Base-by-base conservation (phyloP, 306 rosid species). In the Sechiopsis laciniata region DNA sequence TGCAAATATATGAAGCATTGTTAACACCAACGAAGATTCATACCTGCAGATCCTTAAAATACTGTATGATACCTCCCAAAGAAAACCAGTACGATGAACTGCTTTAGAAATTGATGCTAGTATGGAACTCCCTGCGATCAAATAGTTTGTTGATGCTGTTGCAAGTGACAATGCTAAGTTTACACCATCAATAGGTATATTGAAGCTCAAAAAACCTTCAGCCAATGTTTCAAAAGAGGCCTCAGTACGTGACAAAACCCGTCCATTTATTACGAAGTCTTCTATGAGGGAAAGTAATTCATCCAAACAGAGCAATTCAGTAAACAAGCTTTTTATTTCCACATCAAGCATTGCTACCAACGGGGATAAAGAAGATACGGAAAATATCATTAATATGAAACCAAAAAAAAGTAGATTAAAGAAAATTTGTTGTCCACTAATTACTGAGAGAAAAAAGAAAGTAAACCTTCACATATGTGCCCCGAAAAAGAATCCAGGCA, bases 91-190 rank as follows among this genome's bases (percentile, higher is more conserved):
- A 56, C 74, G 78, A 73, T 79, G 80, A 42, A 82, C 58, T 26
- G 88, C 87, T 77, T 80, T 82, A 82, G 87, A 89, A 74, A 92
- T 51, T 66, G 96, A 88, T 61, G 95, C 89, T 59, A 88, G 76
- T 45, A 92, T 78, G 78, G 88, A 76, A 81, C 96, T 85, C 71
- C 92, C 92, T 15, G 92, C 91, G 60, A 88, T 79, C 83, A 90
- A 78, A 74, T 87, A 89, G 72, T 90, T 85, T n/a, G 75, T 72
- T 45, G 96, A 84, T 73, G 94, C 89, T 55, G 80, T 74, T 55
- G 57, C 78, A 59, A 73, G 55, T 72, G 76, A 77, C 75, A 81
- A 80, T 22, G 56, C 68, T 64, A 63, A 53, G 65, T 73, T 72
- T 59, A 70, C 61, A 75, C 72, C 77, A 77, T 83, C 90, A 19